phyloP scores from a whole-genome alignment of 805 yeast species.

The Pichia nanzhaoensis region DNA sequence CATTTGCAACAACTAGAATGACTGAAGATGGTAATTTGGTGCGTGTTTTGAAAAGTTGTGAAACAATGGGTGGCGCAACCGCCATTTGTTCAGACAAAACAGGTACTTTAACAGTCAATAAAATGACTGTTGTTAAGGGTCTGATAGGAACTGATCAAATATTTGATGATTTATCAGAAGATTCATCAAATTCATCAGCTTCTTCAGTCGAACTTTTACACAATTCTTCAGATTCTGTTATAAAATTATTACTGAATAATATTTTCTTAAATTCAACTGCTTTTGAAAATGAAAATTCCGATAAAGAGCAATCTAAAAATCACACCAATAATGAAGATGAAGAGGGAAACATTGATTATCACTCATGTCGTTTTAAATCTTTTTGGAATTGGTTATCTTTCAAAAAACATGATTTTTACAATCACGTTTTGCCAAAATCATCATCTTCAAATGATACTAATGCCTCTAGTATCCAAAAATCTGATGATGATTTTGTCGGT shows the following conservation, averaged over 20 bases:
- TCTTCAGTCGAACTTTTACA: background rate
- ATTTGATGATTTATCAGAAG: conserved; percentile 41
- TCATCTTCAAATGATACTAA: background rate
- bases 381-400: conserved; percentile 1
- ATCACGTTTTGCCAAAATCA: background rate
- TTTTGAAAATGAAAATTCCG: conserved; percentile 50
- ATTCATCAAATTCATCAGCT: background rate
- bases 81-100: conserved; percentile 91
- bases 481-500: conserved; percentile 51
- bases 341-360: background rate
- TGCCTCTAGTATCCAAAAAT: background rate
- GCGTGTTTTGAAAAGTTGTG: conserved; percentile 88
- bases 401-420: background rate
- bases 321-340: background rate
- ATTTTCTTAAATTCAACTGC: conserved; percentile 82
- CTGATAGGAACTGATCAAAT: conserved; percentile 46
- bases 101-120: conserved; percentile 84
- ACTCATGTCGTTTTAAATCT: background rate
- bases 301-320: conserved; percentile 18
- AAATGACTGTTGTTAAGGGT: conserved; percentile 85
- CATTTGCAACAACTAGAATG: conserved; percentile 94
- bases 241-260: conserved; percentile 40
- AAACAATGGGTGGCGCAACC: conserved; percentile 89
- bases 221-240: conserved; percentile 15
- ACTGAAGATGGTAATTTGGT: conserved; percentile 92